Percentiles rank a stretch among this genome's conserved stretches.
Evolutionary conservation across 1,284 basidiomycete species (phyloP).

Genomic region (Sporisorium reilianum): DNA sequence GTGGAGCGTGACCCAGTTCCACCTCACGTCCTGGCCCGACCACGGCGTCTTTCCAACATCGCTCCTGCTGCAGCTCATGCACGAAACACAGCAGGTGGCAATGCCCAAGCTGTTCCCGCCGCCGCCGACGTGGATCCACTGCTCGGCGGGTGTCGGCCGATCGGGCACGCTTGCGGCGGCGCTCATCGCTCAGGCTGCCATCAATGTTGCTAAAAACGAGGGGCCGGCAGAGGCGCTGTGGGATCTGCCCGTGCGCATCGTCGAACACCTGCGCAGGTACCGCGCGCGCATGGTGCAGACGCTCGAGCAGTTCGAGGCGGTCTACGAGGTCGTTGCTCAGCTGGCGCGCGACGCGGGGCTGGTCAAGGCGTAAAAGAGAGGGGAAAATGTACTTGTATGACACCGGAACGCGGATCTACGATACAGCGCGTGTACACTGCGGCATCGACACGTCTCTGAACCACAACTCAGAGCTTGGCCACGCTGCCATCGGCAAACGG

Average conservation of each 20-base stretch:
- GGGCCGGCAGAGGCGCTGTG: conserved; percentile 6
- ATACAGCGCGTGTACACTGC: too few relatives aligned
- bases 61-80: conserved; percentile 47
- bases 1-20: conserved; percentile 75
- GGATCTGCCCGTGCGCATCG: conserved; percentile 46
- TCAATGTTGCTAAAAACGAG: conserved; percentile 5
- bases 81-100: conserved; percentile 29
- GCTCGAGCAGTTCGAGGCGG: conserved; percentile 48
- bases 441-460: too few relatives aligned
- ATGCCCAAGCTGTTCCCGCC: conserved; percentile 62
- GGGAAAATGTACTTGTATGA: not conserved
- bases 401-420: not conserved
- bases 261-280: conserved; percentile 52
- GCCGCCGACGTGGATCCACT: conserved; percentile 84
- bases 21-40: conserved; percentile 84
- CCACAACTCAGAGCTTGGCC: conserved; percentile 40
- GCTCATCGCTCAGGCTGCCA: conserved; percentile 37
- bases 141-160: conserved; percentile 73
- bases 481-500: conserved; percentile 50
- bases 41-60: conserved; percentile 77
- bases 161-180: conserved; percentile 73
- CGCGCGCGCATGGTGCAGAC: conserved; percentile 62
- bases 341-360: conserved; percentile 7
- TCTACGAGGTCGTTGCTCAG: conserved; percentile 27
- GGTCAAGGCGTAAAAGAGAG: not conserved